Evolutionary conservation across 495 filamentous ascomycete species (phyloP).

Genomic region (Mytilinidion resinicola): DNA sequence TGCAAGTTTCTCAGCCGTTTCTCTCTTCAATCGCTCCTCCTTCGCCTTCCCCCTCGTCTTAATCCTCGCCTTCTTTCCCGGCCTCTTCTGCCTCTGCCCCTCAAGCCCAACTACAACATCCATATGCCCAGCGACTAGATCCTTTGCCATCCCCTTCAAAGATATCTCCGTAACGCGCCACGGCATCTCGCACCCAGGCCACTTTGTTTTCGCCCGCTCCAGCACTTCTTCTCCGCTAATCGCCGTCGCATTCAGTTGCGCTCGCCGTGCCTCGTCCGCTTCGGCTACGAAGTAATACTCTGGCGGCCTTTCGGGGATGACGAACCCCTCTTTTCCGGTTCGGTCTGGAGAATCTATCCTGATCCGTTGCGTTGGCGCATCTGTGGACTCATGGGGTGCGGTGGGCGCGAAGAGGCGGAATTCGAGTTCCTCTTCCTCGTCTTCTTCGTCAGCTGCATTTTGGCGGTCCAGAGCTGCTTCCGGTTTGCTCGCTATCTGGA

Average conservation of each 20-base stretch:
- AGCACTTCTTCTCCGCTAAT: conserved; percentile 43
- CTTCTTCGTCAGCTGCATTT: conserved; percentile 7
- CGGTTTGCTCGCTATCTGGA: neutral
- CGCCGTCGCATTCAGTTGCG: conserved; percentile 37
- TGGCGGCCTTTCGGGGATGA: conserved; percentile 37
- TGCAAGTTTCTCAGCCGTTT: conserved; percentile 25
- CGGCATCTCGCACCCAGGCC: conserved; percentile 50
- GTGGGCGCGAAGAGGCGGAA: conserved; percentile 47
- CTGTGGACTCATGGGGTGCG: conserved; percentile 21
- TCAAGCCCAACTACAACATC: conserved; percentile 10
- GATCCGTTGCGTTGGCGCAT: conserved; percentile 13
- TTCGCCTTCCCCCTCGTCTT: conserved; percentile 42
- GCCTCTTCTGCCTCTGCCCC: conserved; percentile 40
- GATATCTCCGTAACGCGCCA: conserved; percentile 45
- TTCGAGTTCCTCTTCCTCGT: conserved; percentile 40
- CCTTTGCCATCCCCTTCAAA: conserved; percentile 8
- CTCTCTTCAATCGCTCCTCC: conserved; percentile 47
- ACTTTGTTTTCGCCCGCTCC: conserved; percentile 31
- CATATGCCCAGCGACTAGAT: neutral
- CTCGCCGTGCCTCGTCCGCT: conserved; percentile 28
- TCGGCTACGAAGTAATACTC: conserved; percentile 43
- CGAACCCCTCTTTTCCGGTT: conserved; percentile 31
- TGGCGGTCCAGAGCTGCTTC: neutral
- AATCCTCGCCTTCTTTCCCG: conserved; percentile 51
- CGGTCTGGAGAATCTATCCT: conserved; percentile 16